Conservation (phyloP, 2,329 filamentous ascomycete genomes). For the Penicillium brevicompactum region DNA sequence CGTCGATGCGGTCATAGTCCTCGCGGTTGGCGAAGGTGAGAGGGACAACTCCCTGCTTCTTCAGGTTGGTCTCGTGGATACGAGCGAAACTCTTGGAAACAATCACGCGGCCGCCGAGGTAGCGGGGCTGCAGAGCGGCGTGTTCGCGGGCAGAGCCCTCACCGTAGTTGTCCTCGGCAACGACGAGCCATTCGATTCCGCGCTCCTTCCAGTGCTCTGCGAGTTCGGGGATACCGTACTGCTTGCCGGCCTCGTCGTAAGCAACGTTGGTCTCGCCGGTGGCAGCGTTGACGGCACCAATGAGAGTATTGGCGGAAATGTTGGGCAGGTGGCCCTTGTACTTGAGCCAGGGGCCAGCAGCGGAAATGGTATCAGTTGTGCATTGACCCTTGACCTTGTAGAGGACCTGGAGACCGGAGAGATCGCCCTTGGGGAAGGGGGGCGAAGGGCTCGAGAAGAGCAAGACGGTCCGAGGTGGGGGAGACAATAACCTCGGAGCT, state of each 20-base stretch:
- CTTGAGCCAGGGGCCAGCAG: conserved; percentile 95
- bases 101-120: conserved; percentile 81
- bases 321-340: conserved; percentile 99
- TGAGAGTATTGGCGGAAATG: conserved; percentile 95
- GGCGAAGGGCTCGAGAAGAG: conserved; percentile 85
- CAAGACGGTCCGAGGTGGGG: conserved; percentile 85
- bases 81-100: conserved; percentile 80
- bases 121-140: conserved; percentile 86
- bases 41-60: conserved; percentile 96
- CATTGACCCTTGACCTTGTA: conserved; percentile 98
- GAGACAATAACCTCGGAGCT: conserved; percentile 74
- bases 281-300: conserved; percentile 88
- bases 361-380: conserved; percentile 98
- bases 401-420: conserved; percentile 78
- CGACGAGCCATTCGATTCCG: conserved; percentile 82
- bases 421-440: conserved; percentile 78
- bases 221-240: conserved; percentile 59
- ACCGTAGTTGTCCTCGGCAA: conserved; percentile 97
- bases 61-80: conserved; percentile 93
- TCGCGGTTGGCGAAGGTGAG: conserved; percentile 85
- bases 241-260: conserved; percentile 78
- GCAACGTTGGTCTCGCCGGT: conserved; percentile 92
- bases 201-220: conserved; percentile 79
- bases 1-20: conserved; percentile 63
- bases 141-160: conserved; percentile 89